Conservation (phyloP, 192 early-diverging fungal genomes). For the Dissophora ornata region DNA sequence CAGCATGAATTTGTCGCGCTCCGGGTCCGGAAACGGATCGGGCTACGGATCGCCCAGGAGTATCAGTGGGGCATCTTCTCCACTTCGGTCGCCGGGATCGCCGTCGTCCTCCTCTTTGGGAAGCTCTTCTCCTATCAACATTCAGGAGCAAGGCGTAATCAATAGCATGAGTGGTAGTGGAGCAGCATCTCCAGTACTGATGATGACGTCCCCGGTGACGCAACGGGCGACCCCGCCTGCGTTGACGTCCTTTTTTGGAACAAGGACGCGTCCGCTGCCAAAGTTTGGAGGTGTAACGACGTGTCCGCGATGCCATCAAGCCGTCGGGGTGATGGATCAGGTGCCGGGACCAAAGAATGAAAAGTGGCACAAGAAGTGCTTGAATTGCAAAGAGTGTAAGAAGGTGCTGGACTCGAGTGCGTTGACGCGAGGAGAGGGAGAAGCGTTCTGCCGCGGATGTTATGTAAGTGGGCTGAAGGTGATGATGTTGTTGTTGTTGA, state of each 20-base stretch:
- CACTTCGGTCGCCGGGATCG: constrained; percentile 28
- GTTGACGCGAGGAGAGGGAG: constrained; percentile 44
- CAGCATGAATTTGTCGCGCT: constrained; percentile 6
- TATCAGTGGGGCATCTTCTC: constrained; percentile 20
- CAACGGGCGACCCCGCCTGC: constrained; percentile 17
- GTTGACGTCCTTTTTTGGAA: constrained; percentile 49
- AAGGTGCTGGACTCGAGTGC: constrained; percentile 64
- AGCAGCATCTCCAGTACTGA: constrained; percentile 20
- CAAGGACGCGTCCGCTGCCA: constrained; percentile 52
- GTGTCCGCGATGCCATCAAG: constrained; percentile 59
- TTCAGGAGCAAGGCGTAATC: too few species aligned
- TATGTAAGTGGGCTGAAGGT: constrained; percentile 50
- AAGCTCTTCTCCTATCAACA: too few species aligned
- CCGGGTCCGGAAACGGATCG: constrained; percentile 3
- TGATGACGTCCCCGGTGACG: constrained; percentile 28
- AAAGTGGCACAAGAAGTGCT: constrained; percentile 67
- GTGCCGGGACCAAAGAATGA: constrained; percentile 59
- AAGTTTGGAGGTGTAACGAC: constrained; percentile 60
- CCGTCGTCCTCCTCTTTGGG: not conserved
- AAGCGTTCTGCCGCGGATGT: constrained; percentile 59
- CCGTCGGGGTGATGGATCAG: constrained; percentile 63
- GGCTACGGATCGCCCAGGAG: constrained; percentile 20
- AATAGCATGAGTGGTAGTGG: not conserved
- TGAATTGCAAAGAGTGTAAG: constrained; percentile 59
- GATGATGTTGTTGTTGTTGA: not conserved